Conservation (phyloP, 108 stramenopile species). For the Discostella pseudostelligera region DNA sequence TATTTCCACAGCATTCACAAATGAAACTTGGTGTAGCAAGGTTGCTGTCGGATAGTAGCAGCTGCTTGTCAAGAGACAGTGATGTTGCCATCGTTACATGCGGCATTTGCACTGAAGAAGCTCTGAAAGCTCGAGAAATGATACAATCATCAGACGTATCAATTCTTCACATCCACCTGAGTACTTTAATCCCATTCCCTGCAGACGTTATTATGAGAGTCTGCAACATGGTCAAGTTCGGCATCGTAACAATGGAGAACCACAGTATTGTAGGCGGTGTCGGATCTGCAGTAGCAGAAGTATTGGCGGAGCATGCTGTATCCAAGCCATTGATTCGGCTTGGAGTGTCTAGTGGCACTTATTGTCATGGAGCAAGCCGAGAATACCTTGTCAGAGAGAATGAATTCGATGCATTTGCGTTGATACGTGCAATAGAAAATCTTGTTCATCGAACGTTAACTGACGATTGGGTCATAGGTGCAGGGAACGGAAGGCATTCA, state of each 20-base stretch:
- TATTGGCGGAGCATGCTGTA: constrained; percentile 26
- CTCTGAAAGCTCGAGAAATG: constrained; percentile 18
- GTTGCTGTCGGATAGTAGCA: constrained; percentile 17
- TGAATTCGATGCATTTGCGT: constrained; percentile 14
- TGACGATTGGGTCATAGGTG: too few species aligned
- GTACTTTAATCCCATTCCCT: constrained; percentile 25
- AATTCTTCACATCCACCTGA: constrained; percentile 21
- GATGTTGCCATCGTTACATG: constrained; percentile 19
- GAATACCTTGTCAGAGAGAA: constrained; percentile 21
- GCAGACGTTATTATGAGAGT: background rate
- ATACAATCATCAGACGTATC: constrained; percentile 10
- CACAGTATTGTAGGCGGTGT: constrained; percentile 23
- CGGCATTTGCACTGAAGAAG: constrained; percentile 29
- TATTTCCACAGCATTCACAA: constrained; percentile 18
- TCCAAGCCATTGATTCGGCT: constrained; percentile 18
- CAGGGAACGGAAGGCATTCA: too few species aligned
- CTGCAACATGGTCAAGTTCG: constrained; percentile 9
- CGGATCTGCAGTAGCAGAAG: constrained; percentile 20
- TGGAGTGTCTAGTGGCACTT: constrained; percentile 18
- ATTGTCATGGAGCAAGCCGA: constrained; percentile 24
- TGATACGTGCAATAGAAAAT: constrained; percentile 23
- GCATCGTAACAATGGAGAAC: constrained; percentile 28
- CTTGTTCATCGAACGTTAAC: too few species aligned
- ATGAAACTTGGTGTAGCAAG: constrained; percentile 19
- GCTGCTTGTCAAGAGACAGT: too few species aligned